These are phyloP conservation scores for Buxus sempervirens DNA, from an alignment of 164 flowering plant species.

Conservation along the genomic window DNA sequence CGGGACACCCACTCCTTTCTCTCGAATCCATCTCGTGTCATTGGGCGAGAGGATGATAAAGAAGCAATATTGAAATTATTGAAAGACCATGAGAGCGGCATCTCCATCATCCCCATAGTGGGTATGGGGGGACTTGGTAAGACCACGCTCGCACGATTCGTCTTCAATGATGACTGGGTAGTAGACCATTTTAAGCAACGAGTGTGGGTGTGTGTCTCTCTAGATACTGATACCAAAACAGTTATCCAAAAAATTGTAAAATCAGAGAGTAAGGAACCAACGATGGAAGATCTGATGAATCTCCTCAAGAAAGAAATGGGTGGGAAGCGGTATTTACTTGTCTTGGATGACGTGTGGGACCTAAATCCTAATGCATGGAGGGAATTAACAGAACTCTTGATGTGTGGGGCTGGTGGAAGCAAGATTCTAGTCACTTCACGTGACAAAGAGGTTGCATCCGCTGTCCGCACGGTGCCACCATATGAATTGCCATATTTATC, in stretches of 20 bases:
- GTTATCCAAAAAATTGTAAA: no score
- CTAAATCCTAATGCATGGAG: background rate
- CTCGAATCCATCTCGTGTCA: background rate
- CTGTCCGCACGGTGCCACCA: background rate
- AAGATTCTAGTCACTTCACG: background rate
- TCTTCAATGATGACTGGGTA: background rate
- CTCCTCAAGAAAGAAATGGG: background rate
- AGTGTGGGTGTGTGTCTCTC: background rate
- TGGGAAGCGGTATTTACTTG: background rate
- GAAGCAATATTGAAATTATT: background rate
- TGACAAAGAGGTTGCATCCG: background rate
- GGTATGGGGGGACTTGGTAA: background rate
- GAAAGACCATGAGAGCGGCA: background rate
- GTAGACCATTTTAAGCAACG: background rate
- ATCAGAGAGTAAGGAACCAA: background rate
- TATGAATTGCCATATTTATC: background rate
- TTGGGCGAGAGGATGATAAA: background rate
- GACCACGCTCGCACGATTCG: background rate
- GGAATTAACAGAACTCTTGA: no score
- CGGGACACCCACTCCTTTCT: background rate
- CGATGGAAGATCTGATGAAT: no score
- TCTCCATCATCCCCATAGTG: background rate
- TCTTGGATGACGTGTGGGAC: conserved; percentile 15
- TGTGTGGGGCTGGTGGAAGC: background rate
- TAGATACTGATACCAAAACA: background rate